A percentile compares a stretch with the other conserved stretches of the same genome.
Conservation (phyloP, 192 early-diverging fungal species). For the Gaertneriomyces semiglobifer region DNA sequence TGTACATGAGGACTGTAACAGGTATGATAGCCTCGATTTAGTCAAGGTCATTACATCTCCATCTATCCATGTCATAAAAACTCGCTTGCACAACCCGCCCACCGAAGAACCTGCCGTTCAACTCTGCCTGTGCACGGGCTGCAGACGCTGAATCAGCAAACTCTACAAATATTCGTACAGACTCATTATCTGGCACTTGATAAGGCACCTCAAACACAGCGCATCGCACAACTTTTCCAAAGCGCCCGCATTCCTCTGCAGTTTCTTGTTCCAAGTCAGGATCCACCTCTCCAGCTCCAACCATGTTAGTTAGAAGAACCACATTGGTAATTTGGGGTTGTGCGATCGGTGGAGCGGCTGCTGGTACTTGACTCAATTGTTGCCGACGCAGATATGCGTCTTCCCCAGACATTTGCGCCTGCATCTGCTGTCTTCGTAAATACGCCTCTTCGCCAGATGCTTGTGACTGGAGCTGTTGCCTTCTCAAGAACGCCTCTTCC, state of each 20-base stretch:
- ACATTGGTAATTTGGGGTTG: conserved; percentile 28
- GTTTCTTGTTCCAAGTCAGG: conserved; percentile 71
- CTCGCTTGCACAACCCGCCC: conserved; percentile 60
- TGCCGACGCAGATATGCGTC: conserved; percentile 65
- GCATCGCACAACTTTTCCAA: conserved; percentile 67
- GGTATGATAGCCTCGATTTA: too few species aligned
- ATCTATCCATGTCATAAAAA: conserved; percentile 59
- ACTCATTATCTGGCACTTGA: conserved; percentile 57
- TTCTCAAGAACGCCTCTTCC: conserved; percentile 7
- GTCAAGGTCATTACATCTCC: too few species aligned
- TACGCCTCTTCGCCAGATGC: neutral
- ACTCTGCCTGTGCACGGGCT: conserved; percentile 23
- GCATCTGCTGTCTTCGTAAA: conserved; percentile 11
- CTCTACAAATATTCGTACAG: conserved; percentile 78
- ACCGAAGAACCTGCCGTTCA: conserved; percentile 77
- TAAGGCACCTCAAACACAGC: conserved; percentile 62
- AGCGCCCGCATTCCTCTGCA: conserved; percentile 73
- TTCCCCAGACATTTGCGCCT: conserved; percentile 58
- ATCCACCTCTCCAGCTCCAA: conserved; percentile 75
- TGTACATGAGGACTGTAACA: too few species aligned
- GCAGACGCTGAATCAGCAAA: conserved; percentile 55
- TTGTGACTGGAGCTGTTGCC: neutral
- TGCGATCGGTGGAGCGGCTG: conserved; percentile 16
- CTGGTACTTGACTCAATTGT: conserved; percentile 38
- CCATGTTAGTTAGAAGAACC: conserved; percentile 72